Percentiles rank a stretch among this genome's conserved stretches.
Conservation (phyloP, 768 basidiomycete species). For the Strobilomyces echinocephalus region DNA sequence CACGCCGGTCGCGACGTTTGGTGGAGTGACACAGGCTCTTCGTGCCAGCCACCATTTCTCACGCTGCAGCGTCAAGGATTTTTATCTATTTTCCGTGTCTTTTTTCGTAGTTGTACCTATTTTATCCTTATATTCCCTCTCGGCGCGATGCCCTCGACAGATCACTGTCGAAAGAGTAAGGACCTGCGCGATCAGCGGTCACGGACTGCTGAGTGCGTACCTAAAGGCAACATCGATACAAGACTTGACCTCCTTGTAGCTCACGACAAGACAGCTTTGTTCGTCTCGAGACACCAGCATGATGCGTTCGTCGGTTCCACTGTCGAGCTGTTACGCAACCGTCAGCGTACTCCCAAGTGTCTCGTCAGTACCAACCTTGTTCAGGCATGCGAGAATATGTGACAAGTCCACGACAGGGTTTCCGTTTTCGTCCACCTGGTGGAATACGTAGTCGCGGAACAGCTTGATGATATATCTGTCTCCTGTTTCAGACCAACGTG, state of each 20-base stretch:
- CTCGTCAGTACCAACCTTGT: slow-evolving; percentile 60
- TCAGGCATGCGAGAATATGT: slow-evolving; percentile 88
- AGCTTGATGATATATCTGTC: slow-evolving; percentile 97
- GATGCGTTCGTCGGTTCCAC: slow-evolving; percentile 87
- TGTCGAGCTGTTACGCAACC: slow-evolving; percentile 63
- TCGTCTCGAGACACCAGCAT: slow-evolving; percentile 96
- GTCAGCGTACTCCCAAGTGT: background rate
- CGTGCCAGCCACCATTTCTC: too few relatives aligned
- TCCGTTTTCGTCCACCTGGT: slow-evolving; percentile 89
- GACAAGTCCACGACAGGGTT: slow-evolving; percentile 85
- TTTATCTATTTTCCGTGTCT: slow-evolving; percentile 49
- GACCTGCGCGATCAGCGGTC: background rate
- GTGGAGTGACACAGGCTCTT: too few relatives aligned
- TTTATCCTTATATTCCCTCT: slow-evolving; percentile 33
- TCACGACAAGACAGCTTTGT: slow-evolving; percentile 91
- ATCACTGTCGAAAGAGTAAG: slow-evolving; percentile 36
- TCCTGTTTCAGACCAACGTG: slow-evolving; percentile 97
- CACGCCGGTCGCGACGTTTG: too few relatives aligned
- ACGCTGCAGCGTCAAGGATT: slow-evolving; percentile 4
- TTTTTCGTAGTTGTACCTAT: slow-evolving; percentile 68
- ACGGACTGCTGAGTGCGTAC: slow-evolving; percentile 39
- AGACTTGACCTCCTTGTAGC: slow-evolving; percentile 84
- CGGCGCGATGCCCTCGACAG: slow-evolving; percentile 31
- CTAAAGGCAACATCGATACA: slow-evolving; percentile 81
- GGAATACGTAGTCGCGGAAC: slow-evolving; percentile 97